These are phyloP conservation scores for Nowakowskiella sp. DNA, from an alignment of 192 early-diverging fungal species.

Conservation along the genomic window DNA sequence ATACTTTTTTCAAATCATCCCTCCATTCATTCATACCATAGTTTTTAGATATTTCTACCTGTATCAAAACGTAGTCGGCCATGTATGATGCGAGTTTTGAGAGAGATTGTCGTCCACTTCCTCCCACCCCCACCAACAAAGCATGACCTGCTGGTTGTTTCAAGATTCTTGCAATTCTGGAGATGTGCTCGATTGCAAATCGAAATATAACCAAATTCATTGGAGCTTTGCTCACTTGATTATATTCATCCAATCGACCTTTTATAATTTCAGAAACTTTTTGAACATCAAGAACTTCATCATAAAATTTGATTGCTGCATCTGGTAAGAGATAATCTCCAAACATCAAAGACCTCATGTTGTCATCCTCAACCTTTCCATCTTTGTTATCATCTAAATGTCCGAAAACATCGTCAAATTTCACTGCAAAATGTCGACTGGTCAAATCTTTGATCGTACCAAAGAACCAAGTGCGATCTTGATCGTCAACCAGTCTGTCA, in stretches of 20 bases:
- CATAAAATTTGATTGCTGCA: conserved; percentile 37
- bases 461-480: conserved; percentile 48
- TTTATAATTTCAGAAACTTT: conserved; percentile 44
- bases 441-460: conserved; percentile 36
- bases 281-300: conserved; percentile 38
- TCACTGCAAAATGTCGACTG: conserved; percentile 30
- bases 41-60: conserved; percentile 52
- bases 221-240: conserved; percentile 45
- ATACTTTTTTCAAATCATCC: conserved; percentile 48
- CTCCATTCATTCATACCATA: conserved; percentile 53
- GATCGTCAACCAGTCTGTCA: conserved; percentile 49
- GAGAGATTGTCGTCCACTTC: conserved; percentile 45
- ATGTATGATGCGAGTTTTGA: conserved; percentile 49
- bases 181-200: conserved; percentile 54
- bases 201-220: conserved; percentile 56
- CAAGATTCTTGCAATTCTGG: conserved; percentile 46
- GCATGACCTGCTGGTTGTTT: conserved; percentile 53
- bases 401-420: conserved; percentile 40
- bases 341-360: conserved; percentile 54
- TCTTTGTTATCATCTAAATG: conserved; percentile 45
- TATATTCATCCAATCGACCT: conserved; percentile 47
- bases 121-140: conserved; percentile 49
- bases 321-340: conserved; percentile 48
- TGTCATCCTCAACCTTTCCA: conserved; percentile 49
- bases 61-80: conserved; percentile 47